Evolutionary conservation across 129 eudicot genomes (phyloP), one percentile per base, ranked within the genome.

Genomic region (Sambucus nigra): DNA sequence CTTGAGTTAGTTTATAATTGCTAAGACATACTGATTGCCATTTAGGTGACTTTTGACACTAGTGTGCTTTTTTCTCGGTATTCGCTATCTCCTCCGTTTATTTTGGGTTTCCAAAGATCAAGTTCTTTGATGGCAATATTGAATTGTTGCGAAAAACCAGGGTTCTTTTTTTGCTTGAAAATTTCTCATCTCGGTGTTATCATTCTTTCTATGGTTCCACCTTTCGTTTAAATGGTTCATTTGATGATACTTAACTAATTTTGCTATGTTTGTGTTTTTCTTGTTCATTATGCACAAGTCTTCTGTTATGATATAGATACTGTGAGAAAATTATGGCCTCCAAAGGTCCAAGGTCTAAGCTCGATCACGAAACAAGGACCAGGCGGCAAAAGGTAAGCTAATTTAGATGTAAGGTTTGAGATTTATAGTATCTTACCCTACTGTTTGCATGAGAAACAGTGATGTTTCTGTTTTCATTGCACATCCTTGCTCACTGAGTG

Each of bases 331-430:
- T 23, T 35, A 89, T 89, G 97, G 97, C 93, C 87, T 89, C 97
- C 25, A 89, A 84, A 83, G 97, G 95, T 76, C 93, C 85, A 60
- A 84, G 84, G 80, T 84, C 93, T 50, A 89, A 70, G 60, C 78
- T 76, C 59, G 97, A 89, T 73, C 93, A 81, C 69, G 97, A n/a
- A n/a, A n/a, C n/a, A n/a, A n/a, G n/a, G n/a, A n/a, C 83, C 51
- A 78, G 64, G 77, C 72, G 95, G 51, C 97, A 84, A 62, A 89
- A 89, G 97, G 97, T 84, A 46, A n/a, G n/a, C n/a, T n/a, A n/a
- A n/a, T n/a, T n/a, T n/a, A n/a, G n/a, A n/a, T n/a, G n/a, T n/a
- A n/a, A n/a, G n/a, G n/a, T n/a, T n/a, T n/a, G n/a, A n/a, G n/a
- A n/a, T n/a, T n/a, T n/a, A n/a, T n/a, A n/a, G n/a, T n/a, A n/a